phyloP scores from a whole-genome alignment of 768 basidiomycete species.

The Lyophyllum shimeji region DNA sequence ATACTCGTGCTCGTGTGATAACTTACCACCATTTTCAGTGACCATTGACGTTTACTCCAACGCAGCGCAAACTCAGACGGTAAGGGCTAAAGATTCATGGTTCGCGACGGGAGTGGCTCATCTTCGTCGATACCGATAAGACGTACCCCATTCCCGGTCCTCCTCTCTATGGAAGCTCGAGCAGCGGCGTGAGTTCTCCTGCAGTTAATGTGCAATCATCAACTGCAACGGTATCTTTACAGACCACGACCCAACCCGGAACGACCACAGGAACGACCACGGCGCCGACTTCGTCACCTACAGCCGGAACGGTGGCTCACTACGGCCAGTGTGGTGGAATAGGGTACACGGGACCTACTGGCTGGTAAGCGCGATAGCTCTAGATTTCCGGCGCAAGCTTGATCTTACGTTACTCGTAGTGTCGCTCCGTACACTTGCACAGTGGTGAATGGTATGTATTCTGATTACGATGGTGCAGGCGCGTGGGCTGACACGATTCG shows the following conservation, averaged over 20 bases:
- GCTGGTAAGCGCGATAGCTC: slow-evolving; percentile 27
- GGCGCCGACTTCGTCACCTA: slow-evolving; percentile 15
- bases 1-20: slow-evolving; percentile 17
- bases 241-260: slow-evolving; percentile 14
- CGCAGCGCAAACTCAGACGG: slow-evolving; percentile 31
- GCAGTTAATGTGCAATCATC: not conserved
- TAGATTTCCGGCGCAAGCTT: not conserved
- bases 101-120: not conserved
- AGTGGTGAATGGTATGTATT: slow-evolving; percentile 30
- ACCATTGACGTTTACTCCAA: slow-evolving; percentile 40
- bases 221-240: not conserved
- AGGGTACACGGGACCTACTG: slow-evolving; percentile 37
- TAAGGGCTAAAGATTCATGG: not conserved
- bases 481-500: not conserved
- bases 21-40: slow-evolving; percentile 27
- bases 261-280: slow-evolving; percentile 20
- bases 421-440: slow-evolving; percentile 36
- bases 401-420: slow-evolving; percentile 15
- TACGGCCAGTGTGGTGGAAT: slow-evolving; percentile 46
- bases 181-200: not conserved
- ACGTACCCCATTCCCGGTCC: slow-evolving; percentile 45
- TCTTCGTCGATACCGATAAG: slow-evolving; percentile 8
- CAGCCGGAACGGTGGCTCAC: slow-evolving; percentile 31
- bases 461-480: not conserved
- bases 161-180: slow-evolving; percentile 39